These are phyloP conservation scores for Hypoxylon sp. DNA, from an alignment of 2,329 filamentous ascomycete species.

Conservation along the genomic window DNA sequence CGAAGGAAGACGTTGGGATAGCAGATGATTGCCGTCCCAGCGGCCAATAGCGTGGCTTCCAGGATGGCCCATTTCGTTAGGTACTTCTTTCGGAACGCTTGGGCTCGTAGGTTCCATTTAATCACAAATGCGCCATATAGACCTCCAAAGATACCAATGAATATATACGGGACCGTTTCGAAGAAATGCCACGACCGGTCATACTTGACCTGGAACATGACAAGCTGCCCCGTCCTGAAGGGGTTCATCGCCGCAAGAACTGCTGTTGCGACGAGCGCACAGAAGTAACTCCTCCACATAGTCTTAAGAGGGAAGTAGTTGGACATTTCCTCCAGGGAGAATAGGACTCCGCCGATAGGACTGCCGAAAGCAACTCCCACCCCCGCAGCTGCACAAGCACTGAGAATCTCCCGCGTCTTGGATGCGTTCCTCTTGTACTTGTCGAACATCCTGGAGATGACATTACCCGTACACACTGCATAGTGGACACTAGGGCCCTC, in stretches of 20 bases:
- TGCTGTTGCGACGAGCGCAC: conserved; percentile 92
- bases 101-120: conserved; percentile 93
- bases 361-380: conserved; percentile 97
- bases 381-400: conserved; percentile 92
- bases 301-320: conserved; percentile 97
- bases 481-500: conserved; percentile 99
- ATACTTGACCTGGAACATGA: conserved; percentile 99
- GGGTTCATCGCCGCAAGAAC: conserved; percentile 97
- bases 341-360: conserved; percentile 95
- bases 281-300: conserved; percentile 98
- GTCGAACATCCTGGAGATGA: conserved; percentile 91
- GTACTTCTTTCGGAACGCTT: conserved; percentile 95
- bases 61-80: conserved; percentile 84
- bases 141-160: conserved; percentile 92
- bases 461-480: conserved; percentile 96
- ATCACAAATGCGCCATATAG: conserved; percentile 97
- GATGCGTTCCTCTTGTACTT: conserved; percentile 94
- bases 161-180: conserved; percentile 90
- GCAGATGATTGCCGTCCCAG: conserved; percentile 89
- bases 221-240: conserved; percentile 94
- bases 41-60: conserved; percentile 86
- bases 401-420: conserved; percentile 94
- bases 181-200: conserved; percentile 99
- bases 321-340: conserved; percentile 98
- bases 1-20: conserved; percentile 95